These are phyloP conservation scores for Actinomortierella ambigua DNA, from an alignment of 371 early-diverging fungal genomes.

Conservation along the genomic window DNA sequence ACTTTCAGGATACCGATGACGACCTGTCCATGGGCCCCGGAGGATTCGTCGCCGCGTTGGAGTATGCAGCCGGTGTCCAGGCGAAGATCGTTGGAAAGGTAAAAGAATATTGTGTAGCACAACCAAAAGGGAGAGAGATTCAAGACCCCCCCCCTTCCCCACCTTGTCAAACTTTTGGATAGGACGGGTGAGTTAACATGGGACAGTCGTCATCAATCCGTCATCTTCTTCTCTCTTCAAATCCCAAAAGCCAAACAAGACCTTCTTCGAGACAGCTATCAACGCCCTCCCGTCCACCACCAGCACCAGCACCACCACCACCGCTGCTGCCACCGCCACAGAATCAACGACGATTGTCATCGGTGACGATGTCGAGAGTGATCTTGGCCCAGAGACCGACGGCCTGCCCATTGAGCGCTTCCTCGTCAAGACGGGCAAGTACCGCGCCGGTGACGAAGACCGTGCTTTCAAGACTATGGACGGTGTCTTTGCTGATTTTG, in stretches of 20 bases:
- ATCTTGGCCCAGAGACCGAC: constrained; percentile 79
- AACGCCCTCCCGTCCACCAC: constrained; percentile 12
- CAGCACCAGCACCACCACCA: constrained; percentile 12
- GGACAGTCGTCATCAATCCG: not conserved
- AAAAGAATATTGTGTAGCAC: not conserved
- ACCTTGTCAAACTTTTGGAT: too few relatives aligned
- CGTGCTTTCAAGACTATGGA: constrained; percentile 45
- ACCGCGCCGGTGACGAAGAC: constrained; percentile 71
- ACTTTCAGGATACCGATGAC: constrained; percentile 68
- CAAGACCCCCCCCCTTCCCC: not conserved
- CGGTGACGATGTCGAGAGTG: constrained; percentile 85
- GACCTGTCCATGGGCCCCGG: constrained; percentile 84
- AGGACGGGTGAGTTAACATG: too few relatives aligned
- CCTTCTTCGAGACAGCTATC: constrained; percentile 78
- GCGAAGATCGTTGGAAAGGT: constrained; percentile 84
- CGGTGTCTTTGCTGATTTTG: constrained; percentile 53
- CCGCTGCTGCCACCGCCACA: constrained; percentile 46
- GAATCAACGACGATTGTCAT: constrained; percentile 60
- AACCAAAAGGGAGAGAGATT: too few relatives aligned
- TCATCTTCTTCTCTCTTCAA: not conserved
- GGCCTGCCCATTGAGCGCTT: constrained; percentile 72
- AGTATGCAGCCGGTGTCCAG: constrained; percentile 70
- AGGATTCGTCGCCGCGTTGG: constrained; percentile 83
- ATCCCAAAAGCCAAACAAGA: constrained; percentile 55
- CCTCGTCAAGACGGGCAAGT: constrained; percentile 86